These are phyloP conservation scores for Yamadazyma philogaea DNA, from an alignment of 805 yeast genomes.

Conservation along the genomic window DNA sequence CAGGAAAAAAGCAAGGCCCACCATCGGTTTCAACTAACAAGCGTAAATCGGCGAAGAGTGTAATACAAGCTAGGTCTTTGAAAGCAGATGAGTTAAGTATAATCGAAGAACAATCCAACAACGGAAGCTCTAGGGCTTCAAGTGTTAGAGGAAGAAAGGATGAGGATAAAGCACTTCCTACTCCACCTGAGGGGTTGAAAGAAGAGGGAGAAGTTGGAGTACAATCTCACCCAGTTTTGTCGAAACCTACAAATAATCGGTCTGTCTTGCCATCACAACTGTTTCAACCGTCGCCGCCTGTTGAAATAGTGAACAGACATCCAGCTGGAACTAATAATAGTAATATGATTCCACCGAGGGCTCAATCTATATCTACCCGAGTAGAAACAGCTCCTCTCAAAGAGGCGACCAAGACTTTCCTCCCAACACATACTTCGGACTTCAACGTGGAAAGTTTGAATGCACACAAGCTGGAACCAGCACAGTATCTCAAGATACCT, in stretches of 20 bases:
- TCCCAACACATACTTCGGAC: conserved; percentile 13
- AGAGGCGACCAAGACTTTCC: conserved; percentile 2
- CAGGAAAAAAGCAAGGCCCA: conserved; percentile 17
- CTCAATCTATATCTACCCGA: not conserved
- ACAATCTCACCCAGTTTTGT: too few relatives aligned
- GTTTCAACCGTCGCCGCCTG: not conserved
- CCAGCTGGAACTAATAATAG: conserved; percentile 6
- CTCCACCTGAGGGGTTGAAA: conserved; percentile 3
- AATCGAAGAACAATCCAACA: conserved; percentile 37
- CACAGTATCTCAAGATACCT: conserved; percentile 12
- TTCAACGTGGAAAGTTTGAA: conserved; percentile 14
- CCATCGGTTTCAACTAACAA: conserved; percentile 27
- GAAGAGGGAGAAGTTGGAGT: not conserved
- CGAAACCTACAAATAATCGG: too few relatives aligned
- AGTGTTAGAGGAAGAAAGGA: conserved; percentile 20
- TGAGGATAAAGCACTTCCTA: conserved; percentile 9
- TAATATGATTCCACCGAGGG: conserved; percentile 1
- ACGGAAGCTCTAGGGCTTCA: conserved; percentile 28
- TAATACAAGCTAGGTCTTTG: conserved; percentile 17
- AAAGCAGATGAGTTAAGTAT: conserved; percentile 39
- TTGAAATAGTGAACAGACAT: too few relatives aligned
- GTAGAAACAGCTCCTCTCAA: conserved; percentile 9
- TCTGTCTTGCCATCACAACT: too few relatives aligned
- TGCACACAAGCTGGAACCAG: conserved; percentile 11
- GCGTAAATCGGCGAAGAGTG: conserved; percentile 25